These are phyloP conservation scores for Blastobotrys aristatus DNA, from an alignment of 1,139 yeast species.

Conservation along the genomic window DNA sequence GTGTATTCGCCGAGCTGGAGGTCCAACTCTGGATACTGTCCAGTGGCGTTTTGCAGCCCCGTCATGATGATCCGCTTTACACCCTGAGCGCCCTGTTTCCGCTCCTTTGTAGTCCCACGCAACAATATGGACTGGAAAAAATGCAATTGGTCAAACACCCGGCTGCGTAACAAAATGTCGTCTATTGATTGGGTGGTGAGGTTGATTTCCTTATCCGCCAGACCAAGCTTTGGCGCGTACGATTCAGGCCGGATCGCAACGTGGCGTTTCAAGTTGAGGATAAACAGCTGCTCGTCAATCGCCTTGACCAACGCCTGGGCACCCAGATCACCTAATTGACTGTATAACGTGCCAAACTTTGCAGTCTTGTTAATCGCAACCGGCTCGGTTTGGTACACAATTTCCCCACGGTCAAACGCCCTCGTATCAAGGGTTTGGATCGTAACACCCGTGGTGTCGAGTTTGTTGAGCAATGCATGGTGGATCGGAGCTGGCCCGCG, in stretches of 20 bases:
- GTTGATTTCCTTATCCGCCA: slow-evolving; percentile 40
- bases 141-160: slow-evolving; percentile 57
- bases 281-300: slow-evolving; percentile 38
- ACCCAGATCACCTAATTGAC: slow-evolving; percentile 53
- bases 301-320: slow-evolving; percentile 51
- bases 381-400: slow-evolving; percentile 53
- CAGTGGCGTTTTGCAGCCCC: slow-evolving; percentile 6
- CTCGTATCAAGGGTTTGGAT: slow-evolving; percentile 87
- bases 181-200: slow-evolving; percentile 43
- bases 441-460: slow-evolving; percentile 69
- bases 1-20: slow-evolving; percentile 9
- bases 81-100: neutral
- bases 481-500: slow-evolving; percentile 93
- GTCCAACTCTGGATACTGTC: slow-evolving; percentile 1
- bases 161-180: slow-evolving; percentile 42
- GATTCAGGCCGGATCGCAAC: slow-evolving; percentile 25
- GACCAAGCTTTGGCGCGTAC: slow-evolving; percentile 52
- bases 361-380: slow-evolving; percentile 34
- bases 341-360: slow-evolving; percentile 43
- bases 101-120: slow-evolving; percentile 7
- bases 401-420: slow-evolving; percentile 73
- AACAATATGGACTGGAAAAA: slow-evolving; percentile 41
- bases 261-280: neutral
- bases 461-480: slow-evolving; percentile 63
- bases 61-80: slow-evolving; percentile 9